phyloP scores from a whole-genome alignment of 768 basidiomycete species.

The Auricularia sp. region DNA sequence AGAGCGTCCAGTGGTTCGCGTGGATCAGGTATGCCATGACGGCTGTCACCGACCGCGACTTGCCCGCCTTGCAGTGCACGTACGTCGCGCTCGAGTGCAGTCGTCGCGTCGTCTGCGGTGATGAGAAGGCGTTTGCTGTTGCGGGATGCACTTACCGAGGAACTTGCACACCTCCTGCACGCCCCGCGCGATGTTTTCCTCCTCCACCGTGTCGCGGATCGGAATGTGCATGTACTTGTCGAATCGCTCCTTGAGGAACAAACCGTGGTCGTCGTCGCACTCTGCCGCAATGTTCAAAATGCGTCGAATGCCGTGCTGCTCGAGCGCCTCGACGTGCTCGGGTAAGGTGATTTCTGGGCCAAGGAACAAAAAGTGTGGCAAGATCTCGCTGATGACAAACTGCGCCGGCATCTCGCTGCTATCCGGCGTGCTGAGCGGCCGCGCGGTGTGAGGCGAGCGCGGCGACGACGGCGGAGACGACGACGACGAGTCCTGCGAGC shows the following conservation, averaged over 20 bases:
- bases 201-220: slow-evolving; percentile 93
- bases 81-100: slow-evolving; percentile 84
- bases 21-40: slow-evolving; percentile 97
- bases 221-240: slow-evolving; percentile 81
- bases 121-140: too few relatives aligned
- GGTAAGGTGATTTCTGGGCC: slow-evolving; percentile 74
- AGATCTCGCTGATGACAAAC: slow-evolving; percentile 80
- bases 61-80: slow-evolving; percentile 94
- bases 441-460: neutral
- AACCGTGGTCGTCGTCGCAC: slow-evolving; percentile 75
- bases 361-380: slow-evolving; percentile 83
- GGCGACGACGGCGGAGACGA: neutral
- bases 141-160: slow-evolving; percentile 50
- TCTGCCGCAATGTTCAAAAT: slow-evolving; percentile 89
- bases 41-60: slow-evolving; percentile 90
- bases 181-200: slow-evolving; percentile 74
- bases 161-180: slow-evolving; percentile 79
- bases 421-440: neutral
- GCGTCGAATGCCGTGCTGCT: slow-evolving; percentile 67
- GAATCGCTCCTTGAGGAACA: slow-evolving; percentile 58
- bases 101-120: slow-evolving; percentile 72
- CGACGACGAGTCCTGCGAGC: neutral
- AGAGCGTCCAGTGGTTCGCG: slow-evolving; percentile 93
- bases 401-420: slow-evolving; percentile 7
- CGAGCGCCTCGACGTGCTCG: slow-evolving; percentile 68